phyloP scores from a whole-genome alignment of 257 asterid species.

The Echium plantagineum region DNA sequence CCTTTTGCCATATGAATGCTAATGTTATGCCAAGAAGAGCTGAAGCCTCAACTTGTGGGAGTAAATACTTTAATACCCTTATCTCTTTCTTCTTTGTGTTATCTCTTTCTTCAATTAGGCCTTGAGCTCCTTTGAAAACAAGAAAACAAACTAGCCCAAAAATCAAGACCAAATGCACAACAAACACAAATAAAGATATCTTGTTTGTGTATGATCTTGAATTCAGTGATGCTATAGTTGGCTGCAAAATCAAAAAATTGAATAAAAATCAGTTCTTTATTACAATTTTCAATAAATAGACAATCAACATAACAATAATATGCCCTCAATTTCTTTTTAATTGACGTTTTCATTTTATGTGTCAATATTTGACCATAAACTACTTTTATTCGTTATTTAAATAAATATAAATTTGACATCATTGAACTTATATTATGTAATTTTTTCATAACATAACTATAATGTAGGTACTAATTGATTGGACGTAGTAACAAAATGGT shows the following conservation, averaged over 20 bases:
- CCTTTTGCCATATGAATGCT: constrained; percentile 85
- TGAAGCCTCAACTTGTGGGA: constrained; percentile 88
- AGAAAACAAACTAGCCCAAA: constrained; percentile 65
- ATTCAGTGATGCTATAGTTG: constrained; percentile 47
- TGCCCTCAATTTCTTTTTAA: too few relatives aligned
- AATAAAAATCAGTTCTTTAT: neutral
- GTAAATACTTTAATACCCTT: constrained; percentile 45
- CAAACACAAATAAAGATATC: constrained; percentile 60
- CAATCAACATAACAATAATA: too few relatives aligned
- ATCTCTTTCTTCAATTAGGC: constrained; percentile 44
- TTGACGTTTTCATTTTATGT: too few relatives aligned
- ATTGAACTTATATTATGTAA: too few relatives aligned
- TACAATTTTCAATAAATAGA: too few relatives aligned
- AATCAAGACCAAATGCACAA: constrained; percentile 45
- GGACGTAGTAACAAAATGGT: too few relatives aligned
- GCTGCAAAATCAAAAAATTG: constrained; percentile 27
- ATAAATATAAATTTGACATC: too few relatives aligned
- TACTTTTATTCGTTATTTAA: too few relatives aligned
- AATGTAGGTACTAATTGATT: too few relatives aligned
- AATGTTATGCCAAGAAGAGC: constrained; percentile 70
- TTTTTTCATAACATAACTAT: too few relatives aligned
- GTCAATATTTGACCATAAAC: too few relatives aligned
- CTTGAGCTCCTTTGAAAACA: constrained; percentile 63
- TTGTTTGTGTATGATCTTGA: constrained; percentile 84
- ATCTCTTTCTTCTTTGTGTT: constrained; percentile 29